A percentile compares a stretch with the other conserved stretches of the same genome.
These are phyloP conservation scores for Trametes sanguinea DNA, from an alignment of 768 basidiomycete genomes.

Conservation along the genomic window DNA sequence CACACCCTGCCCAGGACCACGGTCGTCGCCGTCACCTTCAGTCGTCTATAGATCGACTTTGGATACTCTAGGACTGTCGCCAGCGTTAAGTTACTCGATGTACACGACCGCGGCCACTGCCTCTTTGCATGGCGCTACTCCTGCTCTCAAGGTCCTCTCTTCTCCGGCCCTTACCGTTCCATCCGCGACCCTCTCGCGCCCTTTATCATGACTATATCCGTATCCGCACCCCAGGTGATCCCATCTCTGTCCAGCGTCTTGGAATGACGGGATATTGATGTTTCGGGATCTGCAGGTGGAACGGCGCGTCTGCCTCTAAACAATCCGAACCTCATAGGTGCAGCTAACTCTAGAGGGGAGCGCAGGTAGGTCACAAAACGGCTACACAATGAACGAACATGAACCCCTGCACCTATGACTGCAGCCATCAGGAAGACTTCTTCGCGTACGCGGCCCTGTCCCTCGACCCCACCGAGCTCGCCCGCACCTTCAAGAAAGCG, in stretches of 20 bases:
- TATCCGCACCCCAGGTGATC: slow-evolving; percentile 47
- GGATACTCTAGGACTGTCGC: too few species aligned
- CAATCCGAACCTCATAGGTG: slow-evolving; percentile 78
- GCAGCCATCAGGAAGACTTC: slow-evolving; percentile 89
- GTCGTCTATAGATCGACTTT: neutral
- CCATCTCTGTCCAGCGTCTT: slow-evolving; percentile 27
- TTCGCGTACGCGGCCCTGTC: slow-evolving; percentile 76
- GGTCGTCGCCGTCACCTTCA: too few species aligned
- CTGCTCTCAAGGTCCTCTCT: slow-evolving; percentile 12
- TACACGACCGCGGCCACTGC: slow-evolving; percentile 12
- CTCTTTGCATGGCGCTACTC: slow-evolving; percentile 22
- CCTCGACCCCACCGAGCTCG: slow-evolving; percentile 74
- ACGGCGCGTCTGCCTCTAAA: slow-evolving; percentile 67
- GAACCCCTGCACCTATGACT: neutral
- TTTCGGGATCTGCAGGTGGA: slow-evolving; percentile 48
- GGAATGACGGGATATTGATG: slow-evolving; percentile 14
- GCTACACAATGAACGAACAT: neutral
- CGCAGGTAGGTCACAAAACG: slow-evolving; percentile 51
- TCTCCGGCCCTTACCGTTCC: slow-evolving; percentile 10
- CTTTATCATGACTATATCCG: slow-evolving; percentile 74
- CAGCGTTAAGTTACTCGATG: slow-evolving; percentile 10
- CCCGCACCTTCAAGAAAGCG: slow-evolving; percentile 58
- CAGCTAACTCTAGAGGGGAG: slow-evolving; percentile 74
- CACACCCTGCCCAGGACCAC: too few species aligned
- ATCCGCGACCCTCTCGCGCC: slow-evolving; percentile 22